These are phyloP conservation scores for Epichloe amarillans DNA, from an alignment of 2,329 filamentous ascomycete species.

Conservation along the genomic window DNA sequence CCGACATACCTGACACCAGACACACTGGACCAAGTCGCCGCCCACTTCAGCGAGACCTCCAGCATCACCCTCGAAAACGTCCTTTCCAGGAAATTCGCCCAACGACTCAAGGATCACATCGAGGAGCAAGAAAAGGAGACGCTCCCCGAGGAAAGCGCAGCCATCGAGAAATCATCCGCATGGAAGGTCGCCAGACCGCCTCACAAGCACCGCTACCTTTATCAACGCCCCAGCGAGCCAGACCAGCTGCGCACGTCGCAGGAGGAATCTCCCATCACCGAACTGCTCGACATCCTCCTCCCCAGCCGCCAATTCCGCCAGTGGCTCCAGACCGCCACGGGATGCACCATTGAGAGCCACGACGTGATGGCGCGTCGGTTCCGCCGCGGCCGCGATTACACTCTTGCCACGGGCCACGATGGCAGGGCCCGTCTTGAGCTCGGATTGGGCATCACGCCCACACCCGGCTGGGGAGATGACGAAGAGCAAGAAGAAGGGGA, in stretches of 20 bases:
- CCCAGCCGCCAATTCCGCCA: constrained; percentile 78
- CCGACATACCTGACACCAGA: constrained; percentile 88
- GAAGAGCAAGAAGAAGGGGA: constrained; percentile 32
- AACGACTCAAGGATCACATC: constrained; percentile 57
- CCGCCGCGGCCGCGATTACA: constrained; percentile 78
- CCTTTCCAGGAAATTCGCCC: constrained; percentile 64
- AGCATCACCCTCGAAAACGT: constrained; percentile 73
- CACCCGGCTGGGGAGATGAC: constrained; percentile 68
- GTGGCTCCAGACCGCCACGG: constrained; percentile 77
- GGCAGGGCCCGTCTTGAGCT: constrained; percentile 71
- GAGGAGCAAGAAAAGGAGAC: constrained; percentile 44
- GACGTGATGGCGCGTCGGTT: constrained; percentile 79
- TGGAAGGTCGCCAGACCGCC: constrained; percentile 78
- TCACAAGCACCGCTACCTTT: constrained; percentile 90
- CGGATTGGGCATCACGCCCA: constrained; percentile 77
- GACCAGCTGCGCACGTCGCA: constrained; percentile 21
- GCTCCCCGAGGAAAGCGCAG: constrained; percentile 32
- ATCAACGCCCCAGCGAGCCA: constrained; percentile 45
- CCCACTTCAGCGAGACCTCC: constrained; percentile 70
- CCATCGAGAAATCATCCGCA: constrained; percentile 43
- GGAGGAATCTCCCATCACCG: constrained; percentile 50
- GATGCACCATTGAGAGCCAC: constrained; percentile 56
- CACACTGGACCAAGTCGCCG: constrained; percentile 68
- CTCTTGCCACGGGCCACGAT: constrained; percentile 74
- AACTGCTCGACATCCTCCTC: constrained; percentile 69